These are phyloP conservation scores for Pseudomonodictys pantanalensis DNA, from an alignment of 495 filamentous ascomycete genomes.

Conservation along the genomic window DNA sequence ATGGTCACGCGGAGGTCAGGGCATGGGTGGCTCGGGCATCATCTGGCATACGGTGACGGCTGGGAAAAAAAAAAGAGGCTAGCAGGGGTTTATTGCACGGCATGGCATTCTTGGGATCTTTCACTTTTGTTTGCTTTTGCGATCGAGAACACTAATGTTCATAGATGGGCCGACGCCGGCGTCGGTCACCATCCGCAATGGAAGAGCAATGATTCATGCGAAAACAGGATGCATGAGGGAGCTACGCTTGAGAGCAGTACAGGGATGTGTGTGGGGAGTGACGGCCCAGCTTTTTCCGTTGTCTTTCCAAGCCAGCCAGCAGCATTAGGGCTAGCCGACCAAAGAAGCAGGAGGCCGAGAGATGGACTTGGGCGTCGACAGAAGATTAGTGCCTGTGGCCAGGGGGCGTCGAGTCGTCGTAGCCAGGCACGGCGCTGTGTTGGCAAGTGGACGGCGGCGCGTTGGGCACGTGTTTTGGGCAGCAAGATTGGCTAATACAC, in stretches of 20 bases:
- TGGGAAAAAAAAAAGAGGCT: too few relatives aligned
- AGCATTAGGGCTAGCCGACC: too few relatives aligned
- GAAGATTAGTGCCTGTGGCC: too few relatives aligned
- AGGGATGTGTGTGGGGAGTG: not conserved
- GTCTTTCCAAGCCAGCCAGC: too few relatives aligned
- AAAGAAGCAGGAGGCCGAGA: too few relatives aligned
- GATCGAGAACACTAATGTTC: slow-evolving; percentile 6
- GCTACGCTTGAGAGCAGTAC: not conserved
- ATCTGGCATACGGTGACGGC: not conserved
- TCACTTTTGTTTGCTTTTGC: slow-evolving; percentile 20
- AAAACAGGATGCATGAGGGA: not conserved
- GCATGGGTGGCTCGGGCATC: not conserved
- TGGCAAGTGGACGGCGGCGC: too few relatives aligned
- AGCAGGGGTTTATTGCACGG: not conserved
- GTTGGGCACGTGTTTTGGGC: too few relatives aligned
- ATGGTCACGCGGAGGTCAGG: not conserved
- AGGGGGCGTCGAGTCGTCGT: too few relatives aligned
- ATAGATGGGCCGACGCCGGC: slow-evolving; percentile 14
- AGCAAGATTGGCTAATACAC: too few relatives aligned
- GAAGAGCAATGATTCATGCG: slow-evolving; percentile 18
- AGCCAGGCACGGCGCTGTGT: too few relatives aligned
- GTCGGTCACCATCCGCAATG: not conserved
- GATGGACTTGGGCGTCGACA: too few relatives aligned
- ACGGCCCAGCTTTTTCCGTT: too few relatives aligned
- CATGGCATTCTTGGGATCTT: slow-evolving; percentile 5